Conservation (phyloP, 2,329 filamentous ascomycete genomes). For the Pseudocercospora eumusae region DNA sequence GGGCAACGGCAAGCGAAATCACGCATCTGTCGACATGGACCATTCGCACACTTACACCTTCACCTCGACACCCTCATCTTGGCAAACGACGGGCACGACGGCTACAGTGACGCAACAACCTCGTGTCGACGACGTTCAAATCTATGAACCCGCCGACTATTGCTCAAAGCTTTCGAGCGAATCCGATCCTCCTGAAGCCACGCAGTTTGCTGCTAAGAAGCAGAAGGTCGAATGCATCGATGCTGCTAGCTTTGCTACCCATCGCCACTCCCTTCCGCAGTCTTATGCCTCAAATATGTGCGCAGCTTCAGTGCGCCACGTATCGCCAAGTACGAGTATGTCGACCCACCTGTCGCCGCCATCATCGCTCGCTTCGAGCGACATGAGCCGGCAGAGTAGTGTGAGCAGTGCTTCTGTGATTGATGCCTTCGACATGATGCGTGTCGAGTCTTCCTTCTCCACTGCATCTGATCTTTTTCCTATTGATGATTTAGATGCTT, state of each 20-base stretch:
- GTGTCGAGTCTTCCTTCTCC: slow-evolving; percentile 46
- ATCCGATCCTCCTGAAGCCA: slow-evolving; percentile 25
- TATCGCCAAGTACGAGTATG: slow-evolving; percentile 35
- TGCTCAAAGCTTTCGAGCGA: slow-evolving; percentile 33
- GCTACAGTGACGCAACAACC: slow-evolving; percentile 23
- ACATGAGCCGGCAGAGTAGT: slow-evolving; percentile 52
- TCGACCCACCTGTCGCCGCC: slow-evolving; percentile 33
- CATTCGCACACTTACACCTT: slow-evolving; percentile 31
- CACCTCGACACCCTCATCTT: slow-evolving; percentile 26
- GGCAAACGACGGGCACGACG: slow-evolving; percentile 35
- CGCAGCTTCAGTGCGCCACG: slow-evolving; percentile 26
- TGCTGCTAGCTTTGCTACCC: slow-evolving; percentile 15
- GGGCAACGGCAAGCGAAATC: slow-evolving; percentile 33
- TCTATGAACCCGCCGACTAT: slow-evolving; percentile 36
- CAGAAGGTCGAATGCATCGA: slow-evolving; percentile 29
- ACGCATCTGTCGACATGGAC: slow-evolving; percentile 30
- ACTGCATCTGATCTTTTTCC: slow-evolving; percentile 33
- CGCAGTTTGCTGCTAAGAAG: slow-evolving; percentile 30
- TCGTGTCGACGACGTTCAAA: slow-evolving; percentile 25
- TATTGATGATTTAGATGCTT: slow-evolving; percentile 30
- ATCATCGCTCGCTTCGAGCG: slow-evolving; percentile 34
- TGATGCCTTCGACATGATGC: slow-evolving; percentile 48
- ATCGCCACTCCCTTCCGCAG: slow-evolving; percentile 21
- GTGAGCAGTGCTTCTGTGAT: slow-evolving; percentile 44
- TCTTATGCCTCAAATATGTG: slow-evolving; percentile 26